Percentiles rank a stretch among this genome's conserved stretches.
Conservation (phyloP, 148 eudicot genomes). For the Camellia japonica region DNA sequence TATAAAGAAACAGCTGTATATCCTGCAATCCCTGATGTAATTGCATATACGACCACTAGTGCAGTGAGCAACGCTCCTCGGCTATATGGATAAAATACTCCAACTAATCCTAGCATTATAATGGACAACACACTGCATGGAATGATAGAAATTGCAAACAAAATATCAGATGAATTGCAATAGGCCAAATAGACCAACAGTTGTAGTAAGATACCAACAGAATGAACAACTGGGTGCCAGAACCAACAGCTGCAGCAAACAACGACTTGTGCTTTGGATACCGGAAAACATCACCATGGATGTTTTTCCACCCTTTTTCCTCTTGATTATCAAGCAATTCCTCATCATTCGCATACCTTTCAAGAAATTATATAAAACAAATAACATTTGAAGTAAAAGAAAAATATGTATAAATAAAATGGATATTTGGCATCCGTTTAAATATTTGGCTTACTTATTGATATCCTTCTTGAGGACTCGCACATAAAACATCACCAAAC, state of each 20-base stretch:
- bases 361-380: background rate
- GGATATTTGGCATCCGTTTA: too few relatives aligned
- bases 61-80: conserved; percentile 24
- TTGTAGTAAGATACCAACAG: conserved; percentile 13
- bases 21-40: conserved; percentile 24
- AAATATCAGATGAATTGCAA: background rate
- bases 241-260: conserved; percentile 26
- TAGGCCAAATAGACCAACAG: background rate
- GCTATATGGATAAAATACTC: conserved; percentile 22
- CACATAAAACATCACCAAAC: conserved; percentile 12
- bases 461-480: conserved; percentile 23
- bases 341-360: conserved; percentile 24
- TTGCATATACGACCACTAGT: conserved; percentile 18
- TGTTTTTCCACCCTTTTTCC: conserved; percentile 31
- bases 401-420: background rate
- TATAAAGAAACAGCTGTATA: conserved; percentile 22
- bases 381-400: background rate
- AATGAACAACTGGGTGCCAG: conserved; percentile 20
- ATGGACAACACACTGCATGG: conserved; percentile 15
- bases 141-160: background rate
- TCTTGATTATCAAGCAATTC: conserved; percentile 22
- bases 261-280: conserved; percentile 19
- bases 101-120: conserved; percentile 17
- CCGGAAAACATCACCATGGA: conserved; percentile 29
- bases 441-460: conserved; percentile 7